Evolutionary conservation across 2,329 filamentous ascomycete genomes (phyloP).

Genomic region (Colletotrichum sublineola): DNA sequence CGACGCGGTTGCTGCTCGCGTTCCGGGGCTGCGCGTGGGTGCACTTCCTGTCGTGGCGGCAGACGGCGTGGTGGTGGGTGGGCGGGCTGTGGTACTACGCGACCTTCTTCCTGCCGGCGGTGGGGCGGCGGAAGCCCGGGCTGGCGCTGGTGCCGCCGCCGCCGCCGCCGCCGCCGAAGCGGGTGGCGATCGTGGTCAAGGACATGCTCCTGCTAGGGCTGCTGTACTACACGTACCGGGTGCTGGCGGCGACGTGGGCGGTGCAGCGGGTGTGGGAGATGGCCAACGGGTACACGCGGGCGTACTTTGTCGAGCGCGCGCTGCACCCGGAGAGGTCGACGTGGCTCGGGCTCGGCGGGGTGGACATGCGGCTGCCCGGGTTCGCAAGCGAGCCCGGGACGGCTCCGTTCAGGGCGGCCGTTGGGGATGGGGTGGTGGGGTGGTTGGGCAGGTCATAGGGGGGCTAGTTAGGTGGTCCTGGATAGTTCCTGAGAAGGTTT

Average conservation of each 20-base stretch:
- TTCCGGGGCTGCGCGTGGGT: neutral
- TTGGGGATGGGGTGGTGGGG: neutral
- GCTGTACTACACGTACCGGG: neutral
- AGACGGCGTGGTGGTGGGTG: neutral
- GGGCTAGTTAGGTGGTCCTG: neutral
- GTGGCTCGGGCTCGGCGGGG: slow-evolving; percentile 6
- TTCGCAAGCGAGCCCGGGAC: neutral
- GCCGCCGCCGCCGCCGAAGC: neutral
- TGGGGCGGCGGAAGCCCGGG: neutral
- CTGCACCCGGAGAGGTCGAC: slow-evolving; percentile 1
- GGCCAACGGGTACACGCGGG: slow-evolving; percentile 30
- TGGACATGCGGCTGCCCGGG: slow-evolving; percentile 10
- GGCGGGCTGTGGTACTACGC: neutral
- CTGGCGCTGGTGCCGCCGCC: neutral
- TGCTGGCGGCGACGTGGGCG: slow-evolving; percentile 6
- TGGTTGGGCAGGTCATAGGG: neutral
- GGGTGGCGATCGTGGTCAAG: slow-evolving; percentile 4
- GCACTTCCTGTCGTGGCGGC: neutral
- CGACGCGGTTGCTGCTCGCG: neutral
- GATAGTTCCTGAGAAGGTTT: neutral
- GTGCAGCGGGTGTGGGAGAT: slow-evolving; percentile 14
- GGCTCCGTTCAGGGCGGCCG: neutral
- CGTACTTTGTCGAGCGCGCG: slow-evolving; percentile 25
- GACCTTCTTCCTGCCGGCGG: neutral
- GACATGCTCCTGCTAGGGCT: neutral